phyloP scores from a whole-genome alignment of 176 grass and related monocot genomes.

The Phoenix dactylifera region DNA sequence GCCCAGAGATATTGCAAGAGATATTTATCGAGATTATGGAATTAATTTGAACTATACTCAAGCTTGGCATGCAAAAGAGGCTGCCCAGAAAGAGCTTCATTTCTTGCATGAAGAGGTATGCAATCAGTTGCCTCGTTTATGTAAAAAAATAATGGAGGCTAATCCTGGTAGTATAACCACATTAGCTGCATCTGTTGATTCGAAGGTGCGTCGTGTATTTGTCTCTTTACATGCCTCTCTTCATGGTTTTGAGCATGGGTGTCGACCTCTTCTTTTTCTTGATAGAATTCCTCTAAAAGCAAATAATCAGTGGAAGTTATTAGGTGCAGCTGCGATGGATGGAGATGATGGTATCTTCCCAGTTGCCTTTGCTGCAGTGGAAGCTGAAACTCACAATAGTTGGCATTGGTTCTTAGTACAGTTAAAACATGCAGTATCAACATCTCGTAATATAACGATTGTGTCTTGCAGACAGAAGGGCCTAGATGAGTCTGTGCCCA shows the following conservation, averaged over 20 bases:
- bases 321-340: constrained; percentile 76
- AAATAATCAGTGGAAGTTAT: constrained; percentile 77
- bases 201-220: constrained; percentile 86
- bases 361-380: constrained; percentile 84
- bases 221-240: constrained; percentile 89
- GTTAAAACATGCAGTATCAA: constrained; percentile 65
- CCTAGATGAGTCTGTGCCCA: constrained; percentile 63
- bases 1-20: constrained; percentile 79
- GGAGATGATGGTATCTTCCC: constrained; percentile 82
- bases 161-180: constrained; percentile 85
- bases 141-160: constrained; percentile 67
- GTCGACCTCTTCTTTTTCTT: constrained; percentile 85
- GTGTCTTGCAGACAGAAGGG: constrained; percentile 81
- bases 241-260: constrained; percentile 74
- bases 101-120: constrained; percentile 76
- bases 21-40: constrained; percentile 80
- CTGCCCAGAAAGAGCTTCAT: constrained; percentile 84
- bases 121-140: constrained; percentile 78
- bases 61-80: constrained; percentile 83
- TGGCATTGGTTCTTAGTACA: constrained; percentile 96
- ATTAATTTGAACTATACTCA: constrained; percentile 79
- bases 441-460: constrained; percentile 51
- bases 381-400: constrained; percentile 84
- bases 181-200: constrained; percentile 59
- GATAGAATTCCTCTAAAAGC: constrained; percentile 89